Percentiles rank a stretch among this genome's conserved stretches.
Conservation (phyloP, 805 yeast genomes). For the Saccharomyces jurei region DNA sequence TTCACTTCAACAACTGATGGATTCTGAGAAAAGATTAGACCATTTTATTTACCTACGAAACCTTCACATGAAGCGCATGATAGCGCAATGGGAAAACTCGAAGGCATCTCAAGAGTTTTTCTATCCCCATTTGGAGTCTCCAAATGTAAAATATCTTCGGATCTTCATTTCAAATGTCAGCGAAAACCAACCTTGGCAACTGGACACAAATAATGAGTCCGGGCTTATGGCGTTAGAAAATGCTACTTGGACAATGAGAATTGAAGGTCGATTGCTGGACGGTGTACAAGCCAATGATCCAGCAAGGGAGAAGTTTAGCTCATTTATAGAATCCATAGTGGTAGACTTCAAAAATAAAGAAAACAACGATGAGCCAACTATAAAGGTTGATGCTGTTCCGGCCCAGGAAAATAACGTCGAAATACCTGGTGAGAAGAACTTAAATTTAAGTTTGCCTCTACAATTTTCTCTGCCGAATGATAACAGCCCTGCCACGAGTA, state of each 20-base stretch:
- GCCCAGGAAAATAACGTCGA: neutral
- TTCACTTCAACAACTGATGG: conserved; percentile 59
- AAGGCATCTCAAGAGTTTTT: conserved; percentile 24
- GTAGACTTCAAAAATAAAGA: conserved; percentile 49
- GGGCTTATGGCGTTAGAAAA: conserved; percentile 20
- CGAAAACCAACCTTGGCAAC: conserved; percentile 87
- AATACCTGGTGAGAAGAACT: neutral
- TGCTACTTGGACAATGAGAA: conserved; percentile 73
- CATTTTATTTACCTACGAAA: conserved; percentile 67
- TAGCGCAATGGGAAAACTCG: conserved; percentile 39
- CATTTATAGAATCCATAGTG: conserved; percentile 75
- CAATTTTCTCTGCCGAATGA: neutral
- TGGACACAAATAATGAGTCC: conserved; percentile 10
- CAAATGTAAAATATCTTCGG: conserved; percentile 50
- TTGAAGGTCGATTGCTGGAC: conserved; percentile 77
- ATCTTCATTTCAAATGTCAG: conserved; percentile 75
- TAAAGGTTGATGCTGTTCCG: conserved; percentile 14
- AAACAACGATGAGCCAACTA: conserved; percentile 16
- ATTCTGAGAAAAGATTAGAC: conserved; percentile 78
- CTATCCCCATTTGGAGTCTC: conserved; percentile 34
- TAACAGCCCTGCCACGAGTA: conserved; percentile 24
- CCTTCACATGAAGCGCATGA: conserved; percentile 52
- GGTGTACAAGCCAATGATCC: conserved; percentile 41
- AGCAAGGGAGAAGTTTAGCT: conserved; percentile 55
- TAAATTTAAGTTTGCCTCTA: neutral